These are phyloP conservation scores for Hypoxylon intermedium DNA, from an alignment of 495 filamentous ascomycete species.

Conservation along the genomic window DNA sequence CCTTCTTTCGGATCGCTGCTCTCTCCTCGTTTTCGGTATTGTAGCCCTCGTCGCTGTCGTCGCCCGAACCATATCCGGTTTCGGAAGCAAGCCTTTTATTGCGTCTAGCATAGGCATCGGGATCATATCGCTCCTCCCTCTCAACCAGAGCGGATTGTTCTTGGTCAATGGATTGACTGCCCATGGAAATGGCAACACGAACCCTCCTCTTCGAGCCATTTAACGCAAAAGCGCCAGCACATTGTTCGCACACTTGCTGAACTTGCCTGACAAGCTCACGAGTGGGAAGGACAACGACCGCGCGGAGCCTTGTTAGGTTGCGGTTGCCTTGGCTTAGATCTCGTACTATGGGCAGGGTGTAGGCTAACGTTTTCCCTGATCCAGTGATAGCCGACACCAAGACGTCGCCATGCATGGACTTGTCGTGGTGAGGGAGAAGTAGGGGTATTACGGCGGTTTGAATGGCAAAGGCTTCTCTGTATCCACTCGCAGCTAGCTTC, in stretches of 20 bases:
- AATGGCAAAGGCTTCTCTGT: constrained; percentile 80
- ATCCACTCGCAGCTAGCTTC: constrained; percentile 69
- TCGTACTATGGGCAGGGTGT: constrained; percentile 83
- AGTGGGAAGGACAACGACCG: constrained; percentile 85
- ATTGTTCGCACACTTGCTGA: constrained; percentile 72
- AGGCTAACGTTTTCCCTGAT: constrained; percentile 92
- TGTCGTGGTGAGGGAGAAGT: constrained; percentile 64
- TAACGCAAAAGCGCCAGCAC: constrained; percentile 56
- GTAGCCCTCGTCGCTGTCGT: constrained; percentile 32
- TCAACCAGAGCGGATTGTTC: constrained; percentile 75
- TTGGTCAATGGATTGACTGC: constrained; percentile 73
- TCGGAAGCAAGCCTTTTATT: constrained; percentile 26
- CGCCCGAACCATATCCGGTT: constrained; percentile 17
- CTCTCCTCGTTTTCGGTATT: constrained; percentile 42
- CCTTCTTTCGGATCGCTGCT: constrained; percentile 36
- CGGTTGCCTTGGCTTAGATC: constrained; percentile 63
- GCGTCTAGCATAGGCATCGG: constrained; percentile 41
- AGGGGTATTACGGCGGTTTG: constrained; percentile 83
- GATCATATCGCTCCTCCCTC: constrained; percentile 58
- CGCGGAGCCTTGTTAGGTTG: constrained; percentile 68
- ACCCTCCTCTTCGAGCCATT: constrained; percentile 63
- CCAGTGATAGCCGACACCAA: constrained; percentile 90
- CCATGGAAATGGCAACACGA: constrained; percentile 81
- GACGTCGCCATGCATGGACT: constrained; percentile 71
- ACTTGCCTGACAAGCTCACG: constrained; percentile 88